Percentiles rank a stretch among this genome's conserved stretches.
Conservation (phyloP, 1,284 basidiomycete genomes). For the Dichomitus squalens region DNA sequence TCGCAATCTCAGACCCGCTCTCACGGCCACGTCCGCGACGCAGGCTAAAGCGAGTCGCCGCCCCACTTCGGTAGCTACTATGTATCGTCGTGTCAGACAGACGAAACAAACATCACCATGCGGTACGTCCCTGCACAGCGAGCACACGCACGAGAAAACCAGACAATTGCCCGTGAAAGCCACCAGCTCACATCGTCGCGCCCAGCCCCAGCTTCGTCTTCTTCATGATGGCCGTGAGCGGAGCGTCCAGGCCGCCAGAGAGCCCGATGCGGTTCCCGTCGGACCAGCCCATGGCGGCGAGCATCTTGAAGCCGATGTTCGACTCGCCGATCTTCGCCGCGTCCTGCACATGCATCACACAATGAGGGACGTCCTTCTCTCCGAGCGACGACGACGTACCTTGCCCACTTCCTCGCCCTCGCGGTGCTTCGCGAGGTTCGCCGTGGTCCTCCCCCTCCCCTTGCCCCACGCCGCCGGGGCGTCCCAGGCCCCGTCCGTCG, state of each 20-base stretch:
- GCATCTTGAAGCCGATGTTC: constrained; percentile 78
- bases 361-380: not conserved
- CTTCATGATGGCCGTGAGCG: constrained; percentile 75
- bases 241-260: constrained; percentile 63
- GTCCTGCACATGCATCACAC: constrained; percentile 30
- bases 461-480: constrained; percentile 33
- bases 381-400: constrained; percentile 37
- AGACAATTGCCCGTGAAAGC: too few relatives aligned
- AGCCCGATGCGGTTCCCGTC: constrained; percentile 71
- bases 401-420: constrained; percentile 82
- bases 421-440: constrained; percentile 46
- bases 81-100: too few relatives aligned
- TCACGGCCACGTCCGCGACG: too few relatives aligned
- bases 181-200: constrained; percentile 37
- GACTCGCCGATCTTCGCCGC: constrained; percentile 70
- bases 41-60: too few relatives aligned
- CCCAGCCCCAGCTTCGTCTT: constrained; percentile 74
- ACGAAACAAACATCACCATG: too few relatives aligned
- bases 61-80: too few relatives aligned
- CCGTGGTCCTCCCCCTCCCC: constrained; percentile 34
- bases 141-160: too few relatives aligned
- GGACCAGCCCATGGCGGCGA: constrained; percentile 78
- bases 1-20: too few relatives aligned
- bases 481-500: constrained; percentile 35
- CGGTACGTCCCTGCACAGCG: too few relatives aligned